A percentile compares a stretch with the other conserved stretches of the same genome.
Evolutionary conservation across 768 basidiomycete species (phyloP).

Genomic region (Exidia glandulosa): DNA sequence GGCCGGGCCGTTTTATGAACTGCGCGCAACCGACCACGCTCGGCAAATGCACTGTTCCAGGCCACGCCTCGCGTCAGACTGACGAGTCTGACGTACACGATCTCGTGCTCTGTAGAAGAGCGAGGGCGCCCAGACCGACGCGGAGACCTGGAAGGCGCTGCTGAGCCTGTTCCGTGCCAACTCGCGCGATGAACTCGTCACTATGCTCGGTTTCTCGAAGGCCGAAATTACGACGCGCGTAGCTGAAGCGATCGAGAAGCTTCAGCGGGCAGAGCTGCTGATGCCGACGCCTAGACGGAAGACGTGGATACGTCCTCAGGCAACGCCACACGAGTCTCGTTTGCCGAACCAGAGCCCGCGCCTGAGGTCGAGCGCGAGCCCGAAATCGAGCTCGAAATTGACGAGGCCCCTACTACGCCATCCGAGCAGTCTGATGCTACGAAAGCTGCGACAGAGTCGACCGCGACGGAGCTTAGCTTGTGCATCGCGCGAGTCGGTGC

Average conservation of each 20-base stretch:
- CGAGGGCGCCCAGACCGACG: slow-evolving; percentile 22
- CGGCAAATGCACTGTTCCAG: no score
- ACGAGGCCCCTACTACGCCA: slow-evolving; percentile 32
- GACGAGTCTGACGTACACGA: no score
- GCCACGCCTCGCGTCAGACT: no score
- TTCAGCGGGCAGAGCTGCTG: slow-evolving; percentile 35
- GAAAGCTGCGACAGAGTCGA: slow-evolving; percentile 52
- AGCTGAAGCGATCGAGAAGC: slow-evolving; percentile 66
- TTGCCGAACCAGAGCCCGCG: slow-evolving; percentile 60
- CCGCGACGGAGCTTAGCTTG: slow-evolving; percentile 70
- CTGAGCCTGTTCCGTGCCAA: slow-evolving; percentile 79
- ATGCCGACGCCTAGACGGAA: slow-evolving; percentile 18
- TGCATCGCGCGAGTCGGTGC: no score
- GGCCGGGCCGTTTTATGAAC: no score
- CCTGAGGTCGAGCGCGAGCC: slow-evolving; percentile 18
- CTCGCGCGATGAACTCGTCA: slow-evolving; percentile 83
- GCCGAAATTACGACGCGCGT: slow-evolving; percentile 70
- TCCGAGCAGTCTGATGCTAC: slow-evolving; percentile 50
- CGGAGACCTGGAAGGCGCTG: slow-evolving; percentile 79
- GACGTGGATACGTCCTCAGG: slow-evolving; percentile 27
- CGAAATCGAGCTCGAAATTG: slow-evolving; percentile 17
- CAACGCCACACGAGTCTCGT: slow-evolving; percentile 65
- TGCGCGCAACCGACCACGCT: no score
- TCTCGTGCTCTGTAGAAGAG: no score
- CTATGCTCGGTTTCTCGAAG: slow-evolving; percentile 86